These are phyloP conservation scores for Solanum chmielewskii DNA, from an alignment of 257 asterid species.

Conservation along the genomic window DNA sequence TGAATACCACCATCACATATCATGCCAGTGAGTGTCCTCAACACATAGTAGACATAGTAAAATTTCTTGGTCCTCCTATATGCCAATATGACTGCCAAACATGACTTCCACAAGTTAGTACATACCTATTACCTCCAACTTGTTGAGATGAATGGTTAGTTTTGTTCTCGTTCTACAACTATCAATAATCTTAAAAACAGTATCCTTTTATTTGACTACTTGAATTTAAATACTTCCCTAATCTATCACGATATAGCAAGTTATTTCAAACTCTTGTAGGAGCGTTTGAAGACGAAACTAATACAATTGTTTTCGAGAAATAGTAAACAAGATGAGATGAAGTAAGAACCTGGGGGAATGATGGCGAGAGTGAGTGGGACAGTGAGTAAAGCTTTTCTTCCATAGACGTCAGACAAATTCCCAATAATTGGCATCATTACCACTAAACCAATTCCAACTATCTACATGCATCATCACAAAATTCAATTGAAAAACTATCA, in stretches of 20 bases:
- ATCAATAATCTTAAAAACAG: too few species aligned
- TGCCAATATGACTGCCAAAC: slow-evolving; percentile 18
- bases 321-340: background rate
- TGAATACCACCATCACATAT: slow-evolving; percentile 38
- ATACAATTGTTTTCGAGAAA: background rate
- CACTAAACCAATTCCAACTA: slow-evolving; percentile 39
- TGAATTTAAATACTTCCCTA: too few species aligned
- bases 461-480: slow-evolving; percentile 15
- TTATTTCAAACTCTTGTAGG: too few species aligned
- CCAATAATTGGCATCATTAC: slow-evolving; percentile 50
- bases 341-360: slow-evolving; percentile 34
- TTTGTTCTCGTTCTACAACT: background rate
- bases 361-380: slow-evolving; percentile 33
- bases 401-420: slow-evolving; percentile 35
- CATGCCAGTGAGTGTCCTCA: slow-evolving; percentile 37
- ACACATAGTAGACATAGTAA: slow-evolving; percentile 21
- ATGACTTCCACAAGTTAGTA: background rate
- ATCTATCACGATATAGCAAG: too few species aligned
- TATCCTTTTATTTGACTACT: background rate
- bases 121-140: background rate
- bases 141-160: background rate
- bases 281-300: too few species aligned
- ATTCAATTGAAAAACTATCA: background rate
- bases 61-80: slow-evolving; percentile 28
- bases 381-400: slow-evolving; percentile 41